Evolutionary conservation across 1,284 basidiomycete genomes (phyloP), one percentile per base, ranked within the genome.

Genomic region (Melanopsichium pennsylvanicum): DNA sequence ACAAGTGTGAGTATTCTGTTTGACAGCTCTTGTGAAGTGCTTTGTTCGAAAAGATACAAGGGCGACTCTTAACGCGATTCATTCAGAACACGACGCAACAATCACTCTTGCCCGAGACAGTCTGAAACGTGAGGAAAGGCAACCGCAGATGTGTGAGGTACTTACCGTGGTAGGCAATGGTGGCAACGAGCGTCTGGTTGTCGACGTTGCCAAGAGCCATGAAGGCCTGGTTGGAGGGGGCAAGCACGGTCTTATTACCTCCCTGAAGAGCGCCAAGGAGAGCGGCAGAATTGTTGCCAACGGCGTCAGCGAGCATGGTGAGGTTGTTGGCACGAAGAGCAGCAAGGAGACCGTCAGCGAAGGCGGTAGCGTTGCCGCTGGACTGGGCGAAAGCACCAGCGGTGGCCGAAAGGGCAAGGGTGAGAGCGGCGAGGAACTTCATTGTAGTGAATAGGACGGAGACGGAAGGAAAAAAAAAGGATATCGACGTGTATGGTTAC

Each of bases 141-240:
- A 29, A 29, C 27, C 27, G 7, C 27, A 29, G 27, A 29, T n/a
- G n/a, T 25, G 19, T 6, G 1, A 19, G 18, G 27, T 5, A 62
- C 59, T 50, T 47, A 68, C 59, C 64, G 76, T 89, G 88, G 82
- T 89, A 90, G 5, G 86, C 82, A 44, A 89, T 74, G 40, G 86
- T 81, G 49, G 85, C 79, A 29, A 84, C 80, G 13, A 88, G 70
- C 13, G 76, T 50, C 61, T 86, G 82, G 45, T 69, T 75, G 2
- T 84, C 80, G 27, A 84, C 76, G 26, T 72, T 49, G 25, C 79
- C 74, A n/a, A 83, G 78, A 10, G 47, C 54, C 22, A 55, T 41
- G 55, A 82, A 81, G 7, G 80, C 82, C 16, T 64, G 70, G 70
- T 84, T 82, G 69, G 48, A 78, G 15, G 83, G 83, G 7, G 83